A percentile compares a stretch with the other conserved stretches of the same genome.
Evolutionary conservation across 805 yeast genomes (phyloP).

Genomic region (Schwanniomyces vanrijiae): DNA sequence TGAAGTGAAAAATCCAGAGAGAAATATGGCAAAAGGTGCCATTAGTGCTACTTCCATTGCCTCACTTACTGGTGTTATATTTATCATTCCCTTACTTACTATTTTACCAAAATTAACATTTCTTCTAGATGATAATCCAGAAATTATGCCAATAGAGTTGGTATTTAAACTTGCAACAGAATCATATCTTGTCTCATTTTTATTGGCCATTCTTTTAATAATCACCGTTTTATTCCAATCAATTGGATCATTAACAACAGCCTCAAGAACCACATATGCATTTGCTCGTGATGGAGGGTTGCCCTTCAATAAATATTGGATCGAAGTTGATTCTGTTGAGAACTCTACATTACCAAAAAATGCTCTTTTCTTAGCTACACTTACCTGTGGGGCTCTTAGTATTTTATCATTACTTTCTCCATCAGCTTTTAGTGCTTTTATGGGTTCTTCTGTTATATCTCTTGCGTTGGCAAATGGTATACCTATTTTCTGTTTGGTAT

Average conservation of each 20-base stretch:
- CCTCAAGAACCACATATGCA: conserved; percentile 78
- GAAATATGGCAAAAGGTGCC: conserved; percentile 72
- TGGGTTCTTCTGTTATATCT: conserved; percentile 78
- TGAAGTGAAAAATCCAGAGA: conserved; percentile 76
- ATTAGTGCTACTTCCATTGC: conserved; percentile 63
- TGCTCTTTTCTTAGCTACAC: conserved; percentile 65
- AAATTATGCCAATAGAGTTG: conserved; percentile 75
- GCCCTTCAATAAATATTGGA: conserved; percentile 66
- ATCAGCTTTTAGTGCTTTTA: conserved; percentile 79
- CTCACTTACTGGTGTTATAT: conserved; percentile 66
- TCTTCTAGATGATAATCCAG: conserved; percentile 57
- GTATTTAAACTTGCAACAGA: conserved; percentile 71
- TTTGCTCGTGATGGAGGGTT: conserved; percentile 83
- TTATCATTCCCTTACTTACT: conserved; percentile 68
- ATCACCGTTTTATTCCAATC: conserved; percentile 77
- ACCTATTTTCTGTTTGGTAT: conserved; percentile 64
- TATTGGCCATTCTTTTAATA: conserved; percentile 61
- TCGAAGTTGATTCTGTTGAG: conserved; percentile 57
- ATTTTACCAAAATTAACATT: conserved; percentile 66
- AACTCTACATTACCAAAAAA: conserved; percentile 66
- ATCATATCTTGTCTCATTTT: conserved; percentile 66
- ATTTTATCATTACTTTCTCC: conserved; percentile 65
- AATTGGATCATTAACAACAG: conserved; percentile 76
- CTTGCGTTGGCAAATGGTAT: conserved; percentile 75
- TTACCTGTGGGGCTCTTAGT: conserved; percentile 59